Conservation (phyloP, 805 yeast species). For the Kodamaea hsintzibuensis region DNA sequence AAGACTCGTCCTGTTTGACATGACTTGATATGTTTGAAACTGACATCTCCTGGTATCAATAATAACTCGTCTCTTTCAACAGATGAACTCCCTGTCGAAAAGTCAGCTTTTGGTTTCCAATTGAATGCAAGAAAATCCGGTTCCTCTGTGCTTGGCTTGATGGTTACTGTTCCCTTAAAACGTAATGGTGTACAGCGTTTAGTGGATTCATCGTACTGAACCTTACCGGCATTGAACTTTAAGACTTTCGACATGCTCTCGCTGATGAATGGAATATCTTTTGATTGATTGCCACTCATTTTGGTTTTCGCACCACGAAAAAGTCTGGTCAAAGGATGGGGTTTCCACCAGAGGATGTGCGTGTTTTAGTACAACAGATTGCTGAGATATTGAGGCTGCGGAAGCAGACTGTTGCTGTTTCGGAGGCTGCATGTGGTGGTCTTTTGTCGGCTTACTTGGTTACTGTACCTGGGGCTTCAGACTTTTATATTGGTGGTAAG, state of each 20-base stretch:
- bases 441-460: conserved; percentile 77
- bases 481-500: conserved; percentile 82
- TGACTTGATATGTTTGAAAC: conserved; percentile 67
- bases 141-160: conserved; percentile 66
- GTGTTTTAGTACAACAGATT: conserved; percentile 53
- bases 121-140: conserved; percentile 67
- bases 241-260: conserved; percentile 22
- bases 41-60: conserved; percentile 83
- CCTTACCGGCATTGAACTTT: conserved; percentile 79
- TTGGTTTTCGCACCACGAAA: conserved; percentile 1
- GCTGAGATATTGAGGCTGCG: conserved; percentile 54
- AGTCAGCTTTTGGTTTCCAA: conserved; percentile 68
- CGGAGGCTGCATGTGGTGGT: conserved; percentile 93
- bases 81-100: conserved; percentile 37
- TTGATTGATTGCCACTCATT: neutral
- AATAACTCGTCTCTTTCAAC: conserved; percentile 61
- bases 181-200: conserved; percentile 69
- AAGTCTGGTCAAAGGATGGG: conserved; percentile 15
- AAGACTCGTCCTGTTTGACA: conserved; percentile 79
- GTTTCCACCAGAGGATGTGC: conserved; percentile 65
- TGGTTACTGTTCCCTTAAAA: conserved; percentile 63
- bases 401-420: conserved; percentile 69
- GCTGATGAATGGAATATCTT: conserved; percentile 9
- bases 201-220: conserved; percentile 60
- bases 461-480: conserved; percentile 82